Base-by-base conservation (phyloP, 352 stramenopile genomes). In the Phytophthora sp. region DNA sequence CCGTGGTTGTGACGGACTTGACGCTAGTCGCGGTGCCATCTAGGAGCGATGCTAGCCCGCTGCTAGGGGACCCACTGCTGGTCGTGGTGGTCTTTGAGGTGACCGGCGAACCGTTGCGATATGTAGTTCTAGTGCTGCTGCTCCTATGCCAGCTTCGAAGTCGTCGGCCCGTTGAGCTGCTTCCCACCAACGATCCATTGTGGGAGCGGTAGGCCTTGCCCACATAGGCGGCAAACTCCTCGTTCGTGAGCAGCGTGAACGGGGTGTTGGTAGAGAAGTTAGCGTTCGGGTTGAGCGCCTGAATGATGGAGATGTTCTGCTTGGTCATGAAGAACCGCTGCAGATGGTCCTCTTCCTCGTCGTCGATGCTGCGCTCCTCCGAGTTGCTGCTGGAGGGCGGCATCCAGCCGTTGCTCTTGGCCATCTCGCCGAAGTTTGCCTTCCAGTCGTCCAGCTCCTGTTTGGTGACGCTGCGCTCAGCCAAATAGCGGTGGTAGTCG, bases 261-360 rank as follows among this genome's bases (percentile, higher is more conserved):
- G 74, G 75, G 12, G 77, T 77, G 62, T 80, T 72, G 37, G 64
- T 73, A 8, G 71, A 82, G 57, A 88, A 88, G 23, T 69, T 66
- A 23, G 75, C 79, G 41, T 75, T 52, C 31, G 72, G 76, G 54
- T 87, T 84, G 21, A 69, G 34, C 26, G 62, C 30, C 35, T 79
- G 53, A 15, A 78, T 55, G 39, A 43, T 51, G 23, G 69, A 50
- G 51, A 84, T 71, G 26, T 62, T 57, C 18, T 77, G 53, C 43
- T 83, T 83, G 23, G 77, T 72, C 69, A 87, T 64, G 62, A 69
- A 77, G 52, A 85, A 82, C 23, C 77, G 75, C 26, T 82, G 69
- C 17, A 69, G 43, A 21, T 72, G 71, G 54, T 82, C 70, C 42
- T 82, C 74, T 18, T 76, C 44, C 5, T 72, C 69, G 23, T 79